A percentile compares a stretch with the other conserved stretches of the same genome.
Conservation (phyloP, 1,284 basidiomycete genomes). For the Malassezia yamatoensis region DNA sequence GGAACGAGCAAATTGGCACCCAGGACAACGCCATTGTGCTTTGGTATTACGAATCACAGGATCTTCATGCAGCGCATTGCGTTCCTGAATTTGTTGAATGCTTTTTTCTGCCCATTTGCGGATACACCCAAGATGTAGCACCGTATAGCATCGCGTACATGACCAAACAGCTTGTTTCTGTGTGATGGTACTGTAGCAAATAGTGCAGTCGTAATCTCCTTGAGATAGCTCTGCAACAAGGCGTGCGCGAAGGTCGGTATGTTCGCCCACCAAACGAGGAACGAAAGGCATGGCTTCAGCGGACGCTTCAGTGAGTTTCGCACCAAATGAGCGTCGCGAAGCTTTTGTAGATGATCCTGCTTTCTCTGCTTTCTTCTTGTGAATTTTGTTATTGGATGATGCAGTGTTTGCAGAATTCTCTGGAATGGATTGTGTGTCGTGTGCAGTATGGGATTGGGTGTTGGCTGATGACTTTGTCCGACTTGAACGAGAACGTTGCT, state of each 20-base stretch:
- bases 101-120: conserved; percentile 44
- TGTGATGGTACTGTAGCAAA: conserved; percentile 42
- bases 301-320: conserved; percentile 1
- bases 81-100: conserved; percentile 39
- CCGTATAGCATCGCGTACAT: conserved; percentile 40
- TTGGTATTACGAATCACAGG: conserved; percentile 28
- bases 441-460: too few relatives aligned
- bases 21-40: conserved; percentile 44
- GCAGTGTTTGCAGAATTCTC: too few relatives aligned
- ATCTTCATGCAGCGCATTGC: conserved; percentile 46
- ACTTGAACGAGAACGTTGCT: too few relatives aligned
- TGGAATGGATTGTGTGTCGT: too few relatives aligned
- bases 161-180: conserved; percentile 38
- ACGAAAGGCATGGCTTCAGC: neutral
- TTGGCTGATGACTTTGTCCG: too few relatives aligned
- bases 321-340: conserved; percentile 5
- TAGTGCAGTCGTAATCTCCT: conserved; percentile 41
- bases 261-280: conserved; percentile 16
- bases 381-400: too few relatives aligned
- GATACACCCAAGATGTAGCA: conserved; percentile 39
- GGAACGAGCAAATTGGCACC: conserved; percentile 38
- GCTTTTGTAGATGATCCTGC: neutral
- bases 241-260: conserved; percentile 39
- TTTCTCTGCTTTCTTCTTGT: too few relatives aligned
- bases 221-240: conserved; percentile 36